These are phyloP conservation scores for Eutypella sp. DNA, from an alignment of 2,329 filamentous ascomycete genomes.

Conservation along the genomic window DNA sequence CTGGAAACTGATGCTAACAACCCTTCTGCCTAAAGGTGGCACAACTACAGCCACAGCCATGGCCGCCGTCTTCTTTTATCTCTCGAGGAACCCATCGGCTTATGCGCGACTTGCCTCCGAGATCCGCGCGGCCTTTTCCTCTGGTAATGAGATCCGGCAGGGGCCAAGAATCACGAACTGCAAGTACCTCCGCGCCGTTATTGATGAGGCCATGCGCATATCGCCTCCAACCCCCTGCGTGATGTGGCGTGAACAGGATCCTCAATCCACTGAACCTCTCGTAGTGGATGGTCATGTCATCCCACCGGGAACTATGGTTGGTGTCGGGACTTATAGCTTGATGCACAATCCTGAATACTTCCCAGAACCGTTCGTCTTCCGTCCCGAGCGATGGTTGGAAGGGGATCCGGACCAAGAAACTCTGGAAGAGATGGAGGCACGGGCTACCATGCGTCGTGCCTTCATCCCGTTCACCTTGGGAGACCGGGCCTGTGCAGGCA, in stretches of 20 bases:
- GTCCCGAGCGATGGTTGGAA: slow-evolving; percentile 10
- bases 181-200: too few relatives aligned
- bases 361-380: slow-evolving; percentile 8
- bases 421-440: slow-evolving; percentile 22
- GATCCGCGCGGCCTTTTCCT: slow-evolving; percentile 11
- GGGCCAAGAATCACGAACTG: slow-evolving; percentile 11
- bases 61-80: slow-evolving; percentile 18
- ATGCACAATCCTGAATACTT: slow-evolving; percentile 16
- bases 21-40: slow-evolving; percentile 2
- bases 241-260: slow-evolving; percentile 10
- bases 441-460: slow-evolving; percentile 15
- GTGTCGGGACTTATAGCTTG: slow-evolving; percentile 12
- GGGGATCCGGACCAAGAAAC: not conserved
- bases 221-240: slow-evolving; percentile 11
- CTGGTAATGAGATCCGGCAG: slow-evolving; percentile 8
- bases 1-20: not conserved
- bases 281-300: slow-evolving; percentile 13
- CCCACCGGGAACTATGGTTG: slow-evolving; percentile 11
- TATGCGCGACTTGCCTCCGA: slow-evolving; percentile 11
- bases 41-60: slow-evolving; percentile 20
- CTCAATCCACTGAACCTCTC: slow-evolving; percentile 3
- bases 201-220: slow-evolving; percentile 15
- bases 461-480: slow-evolving; percentile 42
- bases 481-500: slow-evolving; percentile 24
- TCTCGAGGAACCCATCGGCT: slow-evolving; percentile 12